Evolutionary conservation across 1,284 basidiomycete genomes (phyloP).

Genomic region (Sutorius eximius): DNA sequence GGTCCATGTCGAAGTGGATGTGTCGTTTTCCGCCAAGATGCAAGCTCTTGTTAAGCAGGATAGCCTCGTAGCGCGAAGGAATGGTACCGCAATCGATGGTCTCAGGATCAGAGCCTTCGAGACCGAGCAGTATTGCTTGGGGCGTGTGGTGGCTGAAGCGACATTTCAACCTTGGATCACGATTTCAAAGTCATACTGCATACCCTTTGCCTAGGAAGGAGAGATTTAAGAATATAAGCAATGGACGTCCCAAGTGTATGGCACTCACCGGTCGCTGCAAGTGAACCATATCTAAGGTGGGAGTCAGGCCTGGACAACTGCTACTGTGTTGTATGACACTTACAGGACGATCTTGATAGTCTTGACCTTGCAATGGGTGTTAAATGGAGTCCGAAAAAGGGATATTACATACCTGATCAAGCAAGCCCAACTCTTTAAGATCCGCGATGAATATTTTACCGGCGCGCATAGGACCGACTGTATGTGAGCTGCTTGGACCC

Average conservation of each 20-base stretch:
- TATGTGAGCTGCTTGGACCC: constrained; percentile 64
- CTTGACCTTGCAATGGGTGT: constrained; percentile 50
- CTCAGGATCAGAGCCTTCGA: constrained; percentile 86
- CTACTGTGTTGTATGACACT: constrained; percentile 27
- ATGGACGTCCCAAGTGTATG: neutral
- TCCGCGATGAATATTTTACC: constrained; percentile 85
- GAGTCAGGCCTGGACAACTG: neutral
- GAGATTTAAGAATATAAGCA: constrained; percentile 25
- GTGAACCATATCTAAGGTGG: constrained; percentile 63
- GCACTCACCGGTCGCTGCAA: constrained; percentile 70
- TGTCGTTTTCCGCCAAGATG: constrained; percentile 70
- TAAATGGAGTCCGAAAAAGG: neutral
- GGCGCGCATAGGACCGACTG: constrained; percentile 91
- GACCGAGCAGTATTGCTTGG: constrained; percentile 87
- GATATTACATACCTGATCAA: constrained; percentile 58
- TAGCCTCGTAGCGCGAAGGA: constrained; percentile 69
- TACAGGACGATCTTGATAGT: constrained; percentile 86
- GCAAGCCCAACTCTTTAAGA: constrained; percentile 65
- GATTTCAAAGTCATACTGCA: constrained; percentile 15
- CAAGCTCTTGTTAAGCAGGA: constrained; percentile 65
- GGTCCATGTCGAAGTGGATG: constrained; percentile 83
- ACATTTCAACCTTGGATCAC: constrained; percentile 3
- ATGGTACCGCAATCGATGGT: constrained; percentile 84
- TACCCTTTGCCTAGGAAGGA: constrained; percentile 73
- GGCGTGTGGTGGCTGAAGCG: constrained; percentile 84